Evolutionary conservation across 148 eudicot genomes (phyloP), one percentile per base, ranked within the genome.

Genomic region (Pouteria glomerata): DNA sequence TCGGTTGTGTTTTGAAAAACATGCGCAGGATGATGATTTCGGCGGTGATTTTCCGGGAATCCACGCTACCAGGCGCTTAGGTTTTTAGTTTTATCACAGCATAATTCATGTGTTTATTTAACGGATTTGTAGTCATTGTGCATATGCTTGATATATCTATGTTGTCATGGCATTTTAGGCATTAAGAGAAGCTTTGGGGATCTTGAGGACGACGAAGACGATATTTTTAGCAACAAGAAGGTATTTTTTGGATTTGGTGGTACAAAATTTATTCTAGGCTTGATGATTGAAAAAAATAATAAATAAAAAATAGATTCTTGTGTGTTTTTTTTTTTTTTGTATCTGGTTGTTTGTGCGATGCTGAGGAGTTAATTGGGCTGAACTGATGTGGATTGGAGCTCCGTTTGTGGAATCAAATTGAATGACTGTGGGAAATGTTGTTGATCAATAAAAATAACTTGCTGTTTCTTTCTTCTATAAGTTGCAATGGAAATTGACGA

Each of bases 171-270:
- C 64, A 50, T 64, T 81, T 63, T 57, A 95, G 99, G 90, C 27
- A 85, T 53, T 65, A 92, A 96, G 81, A 85, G 99, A 75, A 62
- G 87, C 69, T 96, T 92, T 72, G 97, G 88, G 55, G 99, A 96
- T 65, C 78, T 96, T 31, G 97, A 88, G 37, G 99, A 96, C 44
- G 96, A 95, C n/a, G 98, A 96, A 52, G 99, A 96, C 57, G 97
- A 96, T 68, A 78, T 92, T 14, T 96, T 96, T 76, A 89, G 89
- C 69, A 74, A 92, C 26, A 90, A 90, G 48, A 88, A 92, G 96
- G 96, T 90, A 41, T 15, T 74, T 61, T 30, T 47, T 48, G 15
- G 6, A 10, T 19, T 29, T 3, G 23, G 35, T 65, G n/a, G 47
- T 21, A 4, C 16, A 1, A 23, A 41, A 13, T 24, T 65, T 7